Percentiles rank a stretch among this genome's conserved stretches.
Evolutionary conservation across 73 alveolate genomes (phyloP).

Genomic region (Blepharisma stoltei): DNA sequence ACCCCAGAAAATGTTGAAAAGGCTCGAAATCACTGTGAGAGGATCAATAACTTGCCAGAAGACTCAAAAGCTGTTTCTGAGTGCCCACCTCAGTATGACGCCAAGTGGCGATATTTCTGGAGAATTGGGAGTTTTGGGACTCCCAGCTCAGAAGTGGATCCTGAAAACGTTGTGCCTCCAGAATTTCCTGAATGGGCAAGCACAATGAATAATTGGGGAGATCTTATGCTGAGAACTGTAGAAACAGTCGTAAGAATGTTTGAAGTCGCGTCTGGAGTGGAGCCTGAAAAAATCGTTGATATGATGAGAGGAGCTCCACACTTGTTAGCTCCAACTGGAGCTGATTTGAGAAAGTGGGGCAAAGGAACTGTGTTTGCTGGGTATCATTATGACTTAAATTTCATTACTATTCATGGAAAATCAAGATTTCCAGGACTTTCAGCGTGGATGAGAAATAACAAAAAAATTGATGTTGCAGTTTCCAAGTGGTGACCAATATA

Average conservation of each 20-base stretch:
- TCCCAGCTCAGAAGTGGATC: conserved; percentile 28
- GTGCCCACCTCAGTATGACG: conserved; percentile 86
- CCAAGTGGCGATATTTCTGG: conserved; percentile 92
- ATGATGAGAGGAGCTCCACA: conserved; percentile 84
- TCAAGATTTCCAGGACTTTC: conserved; percentile 75
- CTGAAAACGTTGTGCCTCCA: conserved; percentile 60
- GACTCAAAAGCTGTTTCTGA: conserved; percentile 76
- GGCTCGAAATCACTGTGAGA: conserved; percentile 77
- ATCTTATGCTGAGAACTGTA: conserved; percentile 73
- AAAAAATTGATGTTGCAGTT: conserved; percentile 51
- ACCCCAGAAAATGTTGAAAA: conserved; percentile 84
- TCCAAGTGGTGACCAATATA: too few species aligned
- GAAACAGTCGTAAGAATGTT: conserved; percentile 87
- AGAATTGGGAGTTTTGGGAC: conserved; percentile 61
- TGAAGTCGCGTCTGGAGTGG: conserved; percentile 79
- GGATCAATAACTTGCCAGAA: conserved; percentile 46
- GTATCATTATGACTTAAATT: conserved; percentile 81
- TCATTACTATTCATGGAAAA: conserved; percentile 78
- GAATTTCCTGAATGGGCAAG: conserved; percentile 74
- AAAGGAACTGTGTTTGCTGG: conserved; percentile 87
- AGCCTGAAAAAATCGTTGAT: conserved; percentile 61
- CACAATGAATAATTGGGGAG: conserved; percentile 86
- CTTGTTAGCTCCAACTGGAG: conserved; percentile 90
- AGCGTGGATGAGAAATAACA: conserved; percentile 75
- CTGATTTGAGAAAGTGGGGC: conserved; percentile 71